Conservation (phyloP, 805 yeast species). For the Candida hungchunana region DNA sequence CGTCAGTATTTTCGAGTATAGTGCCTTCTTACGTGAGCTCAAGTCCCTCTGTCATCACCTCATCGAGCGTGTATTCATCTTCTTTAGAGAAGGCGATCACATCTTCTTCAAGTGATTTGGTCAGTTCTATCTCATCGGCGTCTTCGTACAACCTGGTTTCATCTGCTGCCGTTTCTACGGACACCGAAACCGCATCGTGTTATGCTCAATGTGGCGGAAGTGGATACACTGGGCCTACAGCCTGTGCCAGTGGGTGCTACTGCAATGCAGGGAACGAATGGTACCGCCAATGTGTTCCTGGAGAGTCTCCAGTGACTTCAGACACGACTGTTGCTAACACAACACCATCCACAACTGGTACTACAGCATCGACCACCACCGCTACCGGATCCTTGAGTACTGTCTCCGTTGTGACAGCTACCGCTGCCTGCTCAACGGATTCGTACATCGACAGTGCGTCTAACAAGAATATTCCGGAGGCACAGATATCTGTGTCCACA, state of each 20-base stretch:
- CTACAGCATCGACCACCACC: neutral
- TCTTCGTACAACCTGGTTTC: too few relatives aligned
- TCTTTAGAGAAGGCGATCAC: neutral
- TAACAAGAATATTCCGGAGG: conserved; percentile 9
- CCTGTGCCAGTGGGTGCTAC: conserved; percentile 11
- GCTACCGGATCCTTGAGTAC: neutral
- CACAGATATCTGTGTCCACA: conserved; percentile 9
- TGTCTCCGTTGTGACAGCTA: neutral
- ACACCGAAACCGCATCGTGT: conserved; percentile 1
- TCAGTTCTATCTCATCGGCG: too few relatives aligned
- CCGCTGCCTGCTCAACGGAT: too few relatives aligned
- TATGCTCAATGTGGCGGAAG: conserved; percentile 21
- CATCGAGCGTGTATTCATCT: conserved; percentile 2
- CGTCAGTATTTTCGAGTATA: too few relatives aligned
- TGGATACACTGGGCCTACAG: conserved; percentile 9
- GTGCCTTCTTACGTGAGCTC: too few relatives aligned
- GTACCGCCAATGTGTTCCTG: conserved; percentile 19
- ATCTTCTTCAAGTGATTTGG: neutral
- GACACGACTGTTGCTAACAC: neutral
- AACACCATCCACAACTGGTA: neutral
- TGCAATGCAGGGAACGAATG: conserved; percentile 13
- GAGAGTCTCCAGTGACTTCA: conserved; percentile 3
- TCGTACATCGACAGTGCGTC: neutral
- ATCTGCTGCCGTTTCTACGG: conserved; percentile 1
- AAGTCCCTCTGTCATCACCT: conserved; percentile 2